Percentiles rank a stretch among this genome's conserved stretches.
phyloP scores from a whole-genome alignment of 257 asterid genomes.

The Solanum gracilifrons region DNA sequence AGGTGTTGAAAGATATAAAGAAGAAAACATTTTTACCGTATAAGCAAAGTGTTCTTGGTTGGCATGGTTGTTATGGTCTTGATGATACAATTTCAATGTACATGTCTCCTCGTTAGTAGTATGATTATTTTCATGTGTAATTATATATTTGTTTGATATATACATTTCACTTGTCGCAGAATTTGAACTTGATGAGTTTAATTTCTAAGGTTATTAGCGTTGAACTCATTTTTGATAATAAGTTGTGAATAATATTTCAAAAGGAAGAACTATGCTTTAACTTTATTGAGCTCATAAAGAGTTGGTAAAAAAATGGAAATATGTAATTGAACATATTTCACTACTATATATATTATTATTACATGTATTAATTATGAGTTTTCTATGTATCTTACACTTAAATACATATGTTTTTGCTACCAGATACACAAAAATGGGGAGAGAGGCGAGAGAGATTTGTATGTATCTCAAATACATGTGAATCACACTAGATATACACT shows the following conservation, averaged over 20 bases:
- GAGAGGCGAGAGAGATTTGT: too few species aligned
- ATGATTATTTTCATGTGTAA: neutral
- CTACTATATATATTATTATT: too few species aligned
- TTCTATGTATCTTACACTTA: too few species aligned
- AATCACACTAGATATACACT: neutral
- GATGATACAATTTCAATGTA: conserved; percentile 18
- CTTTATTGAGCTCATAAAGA: too few species aligned
- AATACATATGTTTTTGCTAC: too few species aligned
- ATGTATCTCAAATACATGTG: neutral
- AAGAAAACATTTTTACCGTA: conserved; percentile 74
- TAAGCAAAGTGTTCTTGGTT: conserved; percentile 57
- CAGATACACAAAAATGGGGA: neutral
- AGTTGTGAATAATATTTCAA: neutral
- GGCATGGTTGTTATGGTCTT: conserved; percentile 75
- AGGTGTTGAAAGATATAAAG: conserved; percentile 63
- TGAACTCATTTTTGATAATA: neutral
- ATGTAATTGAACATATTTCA: neutral
- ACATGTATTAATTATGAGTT: neutral
- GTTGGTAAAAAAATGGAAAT: neutral
- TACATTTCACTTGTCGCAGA: neutral
- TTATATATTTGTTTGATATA: neutral
- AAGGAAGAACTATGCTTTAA: neutral
- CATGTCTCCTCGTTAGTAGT: neutral
- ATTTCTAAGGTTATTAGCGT: neutral
- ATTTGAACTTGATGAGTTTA: neutral